phyloP scores from a whole-genome alignment of 345 rosid species.

The Clarkia xantiana region DNA sequence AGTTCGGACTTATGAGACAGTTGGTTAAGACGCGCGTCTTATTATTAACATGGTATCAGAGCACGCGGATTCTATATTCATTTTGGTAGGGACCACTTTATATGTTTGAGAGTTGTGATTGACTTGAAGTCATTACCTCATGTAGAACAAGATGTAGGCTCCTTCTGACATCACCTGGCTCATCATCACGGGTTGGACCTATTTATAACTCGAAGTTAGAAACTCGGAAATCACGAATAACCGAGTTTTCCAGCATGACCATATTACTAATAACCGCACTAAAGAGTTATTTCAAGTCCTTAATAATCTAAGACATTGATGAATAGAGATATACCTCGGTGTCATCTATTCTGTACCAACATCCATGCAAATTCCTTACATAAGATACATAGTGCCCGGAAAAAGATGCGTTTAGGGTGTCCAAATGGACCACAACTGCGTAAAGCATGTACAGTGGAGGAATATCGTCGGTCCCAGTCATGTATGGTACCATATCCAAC shows the following conservation, averaged over 20 bases:
- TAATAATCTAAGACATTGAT: background rate
- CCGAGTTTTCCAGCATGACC: too few species aligned
- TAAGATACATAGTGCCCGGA: constrained; percentile 77
- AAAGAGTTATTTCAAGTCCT: background rate
- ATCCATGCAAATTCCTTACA: constrained; percentile 55
- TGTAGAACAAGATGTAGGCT: constrained; percentile 80
- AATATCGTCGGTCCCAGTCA: constrained; percentile 51
- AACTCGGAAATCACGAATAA: background rate
- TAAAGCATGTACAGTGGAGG: constrained; percentile 74
- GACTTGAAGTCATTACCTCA: constrained; percentile 30
- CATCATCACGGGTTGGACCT: constrained; percentile 61
- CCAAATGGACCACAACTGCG: constrained; percentile 73
- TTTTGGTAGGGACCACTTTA: too few species aligned
- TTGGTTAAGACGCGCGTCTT: too few species aligned
- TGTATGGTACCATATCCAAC: constrained; percentile 73
- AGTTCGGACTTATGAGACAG: too few species aligned
- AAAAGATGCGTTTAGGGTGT: constrained; percentile 69
- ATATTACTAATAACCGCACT: constrained; percentile 1
- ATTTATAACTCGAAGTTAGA: constrained; percentile 9
- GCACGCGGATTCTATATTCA: too few species aligned
- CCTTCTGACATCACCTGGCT: constrained; percentile 91
- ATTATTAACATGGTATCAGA: too few species aligned
- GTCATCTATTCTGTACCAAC: constrained; percentile 72
- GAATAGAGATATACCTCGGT: constrained; percentile 43
- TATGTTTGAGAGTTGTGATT: too few species aligned